Percentiles rank a stretch among this genome's conserved stretches.
These are phyloP conservation scores for Lasiosphaeris hirsuta DNA, from an alignment of 495 filamentous ascomycete species.

Conservation along the genomic window DNA sequence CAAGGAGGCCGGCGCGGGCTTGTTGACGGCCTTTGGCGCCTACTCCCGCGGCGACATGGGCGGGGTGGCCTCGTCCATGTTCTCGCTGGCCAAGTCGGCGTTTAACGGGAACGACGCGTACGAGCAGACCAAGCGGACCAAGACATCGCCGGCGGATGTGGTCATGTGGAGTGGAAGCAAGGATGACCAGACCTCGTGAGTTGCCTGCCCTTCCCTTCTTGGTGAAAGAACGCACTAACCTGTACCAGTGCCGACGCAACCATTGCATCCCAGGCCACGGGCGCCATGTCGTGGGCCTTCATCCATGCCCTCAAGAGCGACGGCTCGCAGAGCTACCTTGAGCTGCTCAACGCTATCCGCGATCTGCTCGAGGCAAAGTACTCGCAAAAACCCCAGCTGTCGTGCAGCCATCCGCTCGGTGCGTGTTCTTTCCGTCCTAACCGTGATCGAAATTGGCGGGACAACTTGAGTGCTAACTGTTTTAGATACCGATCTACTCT, in stretches of 20 bases:
- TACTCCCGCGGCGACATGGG: conserved; percentile 84
- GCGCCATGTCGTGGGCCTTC: conserved; percentile 97
- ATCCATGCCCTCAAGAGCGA: conserved; percentile 87
- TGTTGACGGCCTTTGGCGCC: conserved; percentile 76
- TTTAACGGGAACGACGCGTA: conserved; percentile 80
- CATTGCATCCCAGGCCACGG: conserved; percentile 78
- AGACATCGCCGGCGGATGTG: conserved; percentile 94
- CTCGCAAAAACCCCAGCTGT: conserved; percentile 92
- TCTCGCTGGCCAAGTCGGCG: conserved; percentile 83
- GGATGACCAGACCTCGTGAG: conserved; percentile 88
- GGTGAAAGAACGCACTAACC: not conserved
- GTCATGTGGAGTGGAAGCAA: conserved; percentile 98
- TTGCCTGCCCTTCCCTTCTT: conserved; percentile 19
- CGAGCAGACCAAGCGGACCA: conserved; percentile 78
- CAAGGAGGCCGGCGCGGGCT: conserved; percentile 89
- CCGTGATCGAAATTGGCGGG: not conserved
- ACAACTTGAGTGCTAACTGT: conserved; percentile 7
- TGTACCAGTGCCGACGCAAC: conserved; percentile 55
- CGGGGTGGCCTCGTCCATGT: conserved; percentile 66
- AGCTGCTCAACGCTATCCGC: conserved; percentile 89
- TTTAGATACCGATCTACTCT: conserved; percentile 42
- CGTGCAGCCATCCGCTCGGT: conserved; percentile 95
- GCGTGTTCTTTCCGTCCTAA: conserved; percentile 33
- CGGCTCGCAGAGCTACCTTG: conserved; percentile 92
- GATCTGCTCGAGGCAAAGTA: conserved; percentile 85